Percentiles rank a stretch among this genome's conserved stretches.
Evolutionary conservation across 441 rosid genomes (phyloP).

Genomic region (Daphne laureola): DNA sequence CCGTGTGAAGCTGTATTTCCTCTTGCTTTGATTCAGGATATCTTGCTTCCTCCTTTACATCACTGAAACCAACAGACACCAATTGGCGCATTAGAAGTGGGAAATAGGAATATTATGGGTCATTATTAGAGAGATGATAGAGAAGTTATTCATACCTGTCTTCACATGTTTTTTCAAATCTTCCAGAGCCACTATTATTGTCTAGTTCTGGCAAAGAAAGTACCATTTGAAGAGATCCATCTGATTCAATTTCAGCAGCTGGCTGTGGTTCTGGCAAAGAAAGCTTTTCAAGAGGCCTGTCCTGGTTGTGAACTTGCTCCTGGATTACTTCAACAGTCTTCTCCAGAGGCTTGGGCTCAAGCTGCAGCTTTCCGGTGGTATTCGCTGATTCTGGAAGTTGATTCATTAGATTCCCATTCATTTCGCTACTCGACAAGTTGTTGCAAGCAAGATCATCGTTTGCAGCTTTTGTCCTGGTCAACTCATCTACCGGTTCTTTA

Average conservation of each 20-base stretch:
- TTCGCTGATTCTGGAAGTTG: conserved; percentile 41
- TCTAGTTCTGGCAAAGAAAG: conserved; percentile 24
- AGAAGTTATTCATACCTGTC: conserved; percentile 35
- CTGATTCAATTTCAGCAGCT: conserved; percentile 6
- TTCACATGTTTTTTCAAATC: conserved; percentile 35
- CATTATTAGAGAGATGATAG: background rate
- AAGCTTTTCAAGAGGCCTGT: conserved; percentile 31
- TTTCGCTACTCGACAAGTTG: conserved; percentile 23
- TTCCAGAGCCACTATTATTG: conserved; percentile 38
- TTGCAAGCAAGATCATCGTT: conserved; percentile 24
- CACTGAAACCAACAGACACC: conserved; percentile 33
- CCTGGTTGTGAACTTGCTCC: conserved; percentile 35
- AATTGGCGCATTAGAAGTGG: conserved; percentile 17
- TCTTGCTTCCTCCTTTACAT: conserved; percentile 28
- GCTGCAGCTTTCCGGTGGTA: conserved; percentile 24
- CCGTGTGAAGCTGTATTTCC: conserved; percentile 49
- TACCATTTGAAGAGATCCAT: too few species aligned
- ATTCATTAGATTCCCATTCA: conserved; percentile 22
- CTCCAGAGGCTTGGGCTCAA: conserved; percentile 30
- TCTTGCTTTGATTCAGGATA: conserved; percentile 27
- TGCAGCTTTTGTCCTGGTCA: conserved; percentile 21
- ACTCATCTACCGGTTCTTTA: conserved; percentile 22
- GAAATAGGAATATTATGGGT: background rate
- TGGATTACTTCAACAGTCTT: conserved; percentile 24
- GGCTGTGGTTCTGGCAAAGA: conserved; percentile 37